phyloP scores from a whole-genome alignment of 495 filamentous ascomycete species.

The Umbilicaria muhlenbergii region DNA sequence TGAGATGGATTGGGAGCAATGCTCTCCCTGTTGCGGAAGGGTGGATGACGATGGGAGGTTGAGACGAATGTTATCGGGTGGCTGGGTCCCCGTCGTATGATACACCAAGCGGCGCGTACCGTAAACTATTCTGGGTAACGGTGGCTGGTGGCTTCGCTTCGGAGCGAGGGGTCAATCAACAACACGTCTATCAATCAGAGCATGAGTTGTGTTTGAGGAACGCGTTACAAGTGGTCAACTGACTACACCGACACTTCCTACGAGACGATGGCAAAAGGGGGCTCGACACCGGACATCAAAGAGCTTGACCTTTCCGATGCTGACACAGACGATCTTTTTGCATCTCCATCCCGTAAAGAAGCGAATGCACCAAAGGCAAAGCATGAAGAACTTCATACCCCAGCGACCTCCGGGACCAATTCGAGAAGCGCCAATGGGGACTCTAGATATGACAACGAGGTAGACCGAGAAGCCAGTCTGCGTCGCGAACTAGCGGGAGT shows the following conservation, averaged over 20 bases:
- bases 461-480: constrained; percentile 56
- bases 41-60: no score
- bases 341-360: constrained; percentile 41
- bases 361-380: constrained; percentile 17
- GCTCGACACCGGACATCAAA: constrained; percentile 26
- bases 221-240: no score
- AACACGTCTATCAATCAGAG: background rate
- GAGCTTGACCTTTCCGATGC: constrained; percentile 43
- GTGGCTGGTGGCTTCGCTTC: no score
- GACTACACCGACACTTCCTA: no score
- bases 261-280: constrained; percentile 7
- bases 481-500: constrained; percentile 68
- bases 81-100: no score
- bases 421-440: constrained; percentile 24
- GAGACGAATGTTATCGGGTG: no score
- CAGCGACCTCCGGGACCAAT: constrained; percentile 26
- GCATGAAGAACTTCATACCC: constrained; percentile 11
- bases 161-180: background rate
- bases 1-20: no score
- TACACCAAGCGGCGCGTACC: no score
- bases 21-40: no score
- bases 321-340: constrained; percentile 55
- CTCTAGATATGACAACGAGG: constrained; percentile 46
- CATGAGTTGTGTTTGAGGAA: no score
- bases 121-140: no score